phyloP scores from a whole-genome alignment of 208 protist species.

The Phytomonas serpens region DNA sequence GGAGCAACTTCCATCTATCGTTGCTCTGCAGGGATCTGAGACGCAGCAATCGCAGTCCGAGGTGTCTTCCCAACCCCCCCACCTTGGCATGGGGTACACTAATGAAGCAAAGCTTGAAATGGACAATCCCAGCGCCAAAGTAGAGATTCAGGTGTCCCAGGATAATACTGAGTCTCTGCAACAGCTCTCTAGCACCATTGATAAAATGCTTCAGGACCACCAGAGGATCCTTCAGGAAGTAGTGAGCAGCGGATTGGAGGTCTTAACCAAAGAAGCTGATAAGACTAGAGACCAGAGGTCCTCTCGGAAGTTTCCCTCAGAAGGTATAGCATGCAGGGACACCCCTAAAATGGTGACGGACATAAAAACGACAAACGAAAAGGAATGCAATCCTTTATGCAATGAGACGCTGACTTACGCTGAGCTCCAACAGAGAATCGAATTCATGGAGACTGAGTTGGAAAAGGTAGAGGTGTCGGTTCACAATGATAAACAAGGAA shows the following conservation, averaged over 20 bases:
- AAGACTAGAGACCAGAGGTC: not conserved
- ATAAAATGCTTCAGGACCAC: conserved; percentile 73
- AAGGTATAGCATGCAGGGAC: not conserved
- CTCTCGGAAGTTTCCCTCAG: not conserved
- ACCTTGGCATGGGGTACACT: not conserved
- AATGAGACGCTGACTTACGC: not conserved
- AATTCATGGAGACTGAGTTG: conserved; percentile 5
- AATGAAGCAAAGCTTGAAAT: not conserved
- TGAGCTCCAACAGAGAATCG: not conserved
- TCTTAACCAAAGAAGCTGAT: not conserved
- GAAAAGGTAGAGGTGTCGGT: not conserved
- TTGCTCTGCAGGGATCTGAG: not conserved
- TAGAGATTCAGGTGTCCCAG: not conserved
- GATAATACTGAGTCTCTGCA: conserved; percentile 1
- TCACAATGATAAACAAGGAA: not conserved
- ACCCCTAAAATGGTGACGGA: not conserved
- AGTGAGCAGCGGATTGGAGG: not conserved
- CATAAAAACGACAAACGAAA: not conserved
- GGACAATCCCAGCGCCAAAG: not conserved
- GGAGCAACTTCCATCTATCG: not conserved
- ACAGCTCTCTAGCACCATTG: conserved; percentile 33
- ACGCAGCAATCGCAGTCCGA: not conserved
- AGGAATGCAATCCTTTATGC: not conserved
- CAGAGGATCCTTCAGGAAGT: conserved; percentile 34
- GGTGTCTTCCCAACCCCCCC: not conserved